Evolutionary conservation across 305 asterid species (phyloP).

Genomic region (Ajuga reptans): DNA sequence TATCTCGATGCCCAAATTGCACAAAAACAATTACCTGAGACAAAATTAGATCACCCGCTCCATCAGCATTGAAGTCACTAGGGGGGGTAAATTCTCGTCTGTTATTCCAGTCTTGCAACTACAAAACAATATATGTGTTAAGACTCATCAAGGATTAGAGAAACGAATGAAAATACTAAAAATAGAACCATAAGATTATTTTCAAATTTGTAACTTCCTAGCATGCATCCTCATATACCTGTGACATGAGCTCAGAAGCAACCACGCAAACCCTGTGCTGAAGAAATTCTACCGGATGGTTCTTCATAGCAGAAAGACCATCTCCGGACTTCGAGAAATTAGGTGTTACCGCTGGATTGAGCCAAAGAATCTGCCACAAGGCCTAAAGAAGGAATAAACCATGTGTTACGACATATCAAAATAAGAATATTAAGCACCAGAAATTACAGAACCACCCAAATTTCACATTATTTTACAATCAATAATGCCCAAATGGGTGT

Average conservation of each 20-base stretch:
- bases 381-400: conserved; percentile 45
- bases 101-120: conserved; percentile 99
- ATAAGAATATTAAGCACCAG: conserved; percentile 15
- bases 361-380: conserved; percentile 94
- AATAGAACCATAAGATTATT: conserved; percentile 2
- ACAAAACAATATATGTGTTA: conserved; percentile 29
- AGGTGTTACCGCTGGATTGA: conserved; percentile 55
- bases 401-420: conserved; percentile 11
- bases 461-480: not conserved
- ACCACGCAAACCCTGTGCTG: conserved; percentile 76
- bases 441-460: not conserved
- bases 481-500: not conserved
- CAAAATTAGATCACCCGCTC: conserved; percentile 72
- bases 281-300: conserved; percentile 69
- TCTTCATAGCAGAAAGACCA: conserved; percentile 49
- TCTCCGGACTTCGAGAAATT: conserved; percentile 44
- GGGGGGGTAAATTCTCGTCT: conserved; percentile 83
- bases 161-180: conserved; percentile 11
- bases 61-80: conserved; percentile 91
- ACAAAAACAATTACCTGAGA: conserved; percentile 55
- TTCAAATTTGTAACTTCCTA: conserved; percentile 14
- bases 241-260: conserved; percentile 93
- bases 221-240: conserved; percentile 46
- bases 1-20: conserved; percentile 8
- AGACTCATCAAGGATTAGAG: conserved; percentile 23